phyloP scores from a whole-genome alignment of 257 asterid genomes.

The Solanum tacnaense region DNA sequence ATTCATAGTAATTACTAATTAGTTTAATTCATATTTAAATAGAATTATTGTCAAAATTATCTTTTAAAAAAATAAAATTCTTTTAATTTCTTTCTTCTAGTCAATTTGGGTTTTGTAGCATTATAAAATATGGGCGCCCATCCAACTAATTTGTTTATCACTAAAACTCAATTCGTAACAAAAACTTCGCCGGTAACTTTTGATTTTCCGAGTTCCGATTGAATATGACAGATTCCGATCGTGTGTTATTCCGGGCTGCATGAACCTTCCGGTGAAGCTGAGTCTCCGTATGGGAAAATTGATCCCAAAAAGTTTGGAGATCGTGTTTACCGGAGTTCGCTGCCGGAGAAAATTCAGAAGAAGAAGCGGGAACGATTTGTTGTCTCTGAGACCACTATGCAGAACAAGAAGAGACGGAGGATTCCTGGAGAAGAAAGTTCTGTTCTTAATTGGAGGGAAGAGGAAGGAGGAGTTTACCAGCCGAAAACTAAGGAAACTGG shows the following conservation, averaged over 20 bases:
- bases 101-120: not conserved
- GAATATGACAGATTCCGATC: conserved; percentile 3
- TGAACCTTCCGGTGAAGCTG: conserved; percentile 38
- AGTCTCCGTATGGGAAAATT: conserved; percentile 24
- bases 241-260: not conserved
- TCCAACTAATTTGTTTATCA: not conserved
- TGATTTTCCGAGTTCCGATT: not conserved
- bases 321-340: conserved; percentile 19
- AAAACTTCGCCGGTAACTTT: not conserved
- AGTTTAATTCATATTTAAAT: not conserved
- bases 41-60: not conserved
- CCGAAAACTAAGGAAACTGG: conserved; percentile 29
- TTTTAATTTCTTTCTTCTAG: not conserved
- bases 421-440: conserved; percentile 11
- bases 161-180: not conserved
- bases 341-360: conserved; percentile 22
- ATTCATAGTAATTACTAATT: not conserved
- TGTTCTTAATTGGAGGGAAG: conserved; percentile 14
- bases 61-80: too few species aligned
- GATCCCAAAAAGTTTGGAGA: conserved; percentile 26
- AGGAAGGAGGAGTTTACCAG: conserved; percentile 23
- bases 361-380: conserved; percentile 12
- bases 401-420: conserved; percentile 16
- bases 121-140: not conserved
- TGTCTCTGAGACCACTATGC: conserved; percentile 9